A percentile compares a stretch with the other conserved stretches of the same genome.
Conservation (phyloP, 306 rosid species). For the Castanopsis chinensis region DNA sequence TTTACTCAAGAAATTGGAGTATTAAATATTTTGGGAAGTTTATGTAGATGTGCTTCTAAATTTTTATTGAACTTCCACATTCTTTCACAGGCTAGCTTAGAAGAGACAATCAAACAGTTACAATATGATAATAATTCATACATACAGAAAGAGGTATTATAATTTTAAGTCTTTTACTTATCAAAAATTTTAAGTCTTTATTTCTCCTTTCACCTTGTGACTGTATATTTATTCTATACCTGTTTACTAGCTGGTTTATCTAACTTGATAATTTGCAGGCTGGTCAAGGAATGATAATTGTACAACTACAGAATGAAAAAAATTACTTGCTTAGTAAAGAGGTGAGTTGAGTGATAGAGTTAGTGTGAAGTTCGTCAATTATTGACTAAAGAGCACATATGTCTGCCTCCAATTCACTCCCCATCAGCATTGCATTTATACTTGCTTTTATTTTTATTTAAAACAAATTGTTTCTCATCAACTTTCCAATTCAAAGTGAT, state of each 20-base stretch:
- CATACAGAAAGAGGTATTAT: slow-evolving; percentile 49
- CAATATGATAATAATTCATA: slow-evolving; percentile 36
- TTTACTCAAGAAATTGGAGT: slow-evolving; percentile 3
- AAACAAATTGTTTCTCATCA: not conserved
- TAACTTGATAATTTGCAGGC: slow-evolving; percentile 44
- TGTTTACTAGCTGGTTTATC: slow-evolving; percentile 9
- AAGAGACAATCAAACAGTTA: slow-evolving; percentile 40
- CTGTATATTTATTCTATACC: slow-evolving; percentile 14
- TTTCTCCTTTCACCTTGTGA: slow-evolving; percentile 1
- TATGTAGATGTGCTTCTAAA: not conserved
- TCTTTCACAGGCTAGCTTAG: slow-evolving; percentile 41
- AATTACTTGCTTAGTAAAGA: slow-evolving; percentile 55
- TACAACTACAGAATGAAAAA: slow-evolving; percentile 48
- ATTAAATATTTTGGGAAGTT: not conserved
- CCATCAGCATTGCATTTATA: not conserved
- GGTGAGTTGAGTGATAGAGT: slow-evolving; percentile 29
- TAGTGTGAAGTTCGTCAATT: not conserved
- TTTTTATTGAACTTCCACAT: not conserved
- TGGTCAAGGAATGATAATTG: slow-evolving; percentile 50
- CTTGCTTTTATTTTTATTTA: not conserved
- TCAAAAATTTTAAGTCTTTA: not conserved
- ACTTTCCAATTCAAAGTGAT: slow-evolving; percentile 3
- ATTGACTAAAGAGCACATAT: not conserved
- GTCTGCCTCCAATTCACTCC: not conserved
- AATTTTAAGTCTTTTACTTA: not conserved